Conservation (phyloP, 805 yeast species). For the Yarrowia sp. region DNA sequence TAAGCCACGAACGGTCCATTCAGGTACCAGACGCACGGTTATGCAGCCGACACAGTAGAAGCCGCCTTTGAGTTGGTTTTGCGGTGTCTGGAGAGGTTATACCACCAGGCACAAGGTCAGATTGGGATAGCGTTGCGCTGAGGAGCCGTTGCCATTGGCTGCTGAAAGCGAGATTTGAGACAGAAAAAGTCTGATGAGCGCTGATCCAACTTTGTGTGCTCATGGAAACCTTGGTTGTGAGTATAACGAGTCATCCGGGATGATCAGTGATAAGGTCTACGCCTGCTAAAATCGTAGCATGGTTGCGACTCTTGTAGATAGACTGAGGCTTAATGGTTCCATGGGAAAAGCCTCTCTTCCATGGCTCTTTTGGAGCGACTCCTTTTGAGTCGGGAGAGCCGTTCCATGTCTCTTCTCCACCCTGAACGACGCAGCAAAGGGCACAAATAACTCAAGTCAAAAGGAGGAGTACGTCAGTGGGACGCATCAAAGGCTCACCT, state of each 20-base stretch:
- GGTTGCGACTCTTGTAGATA: background rate
- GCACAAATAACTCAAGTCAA: background rate
- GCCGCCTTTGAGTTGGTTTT: constrained; percentile 1
- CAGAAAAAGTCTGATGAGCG: background rate
- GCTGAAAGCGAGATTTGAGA: constrained; percentile 1
- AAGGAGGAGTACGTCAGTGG: background rate
- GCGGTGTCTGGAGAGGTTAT: constrained; percentile 12
- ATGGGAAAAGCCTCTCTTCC: background rate
- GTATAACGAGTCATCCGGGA: constrained; percentile 6
- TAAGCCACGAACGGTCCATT: background rate
- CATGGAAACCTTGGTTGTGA: background rate
- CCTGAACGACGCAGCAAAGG: background rate
- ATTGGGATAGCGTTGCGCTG: constrained; percentile 11
- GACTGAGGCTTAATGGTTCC: background rate
- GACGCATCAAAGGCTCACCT: background rate
- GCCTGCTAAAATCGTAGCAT: background rate
- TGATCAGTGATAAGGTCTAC: constrained; percentile 22
- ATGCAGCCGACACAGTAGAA: background rate
- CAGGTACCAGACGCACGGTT: constrained; percentile 35
- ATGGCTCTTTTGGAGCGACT: background rate
- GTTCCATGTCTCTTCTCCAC: constrained; percentile 7
- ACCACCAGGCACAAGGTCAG: constrained; percentile 14
- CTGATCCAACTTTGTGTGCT: background rate
- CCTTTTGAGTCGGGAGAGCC: constrained; percentile 2
- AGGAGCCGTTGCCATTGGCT: constrained; percentile 2